Percentiles rank a stretch among this genome's conserved stretches.
phyloP scores from a whole-genome alignment of 768 basidiomycete genomes.

The Mycena galopus region DNA sequence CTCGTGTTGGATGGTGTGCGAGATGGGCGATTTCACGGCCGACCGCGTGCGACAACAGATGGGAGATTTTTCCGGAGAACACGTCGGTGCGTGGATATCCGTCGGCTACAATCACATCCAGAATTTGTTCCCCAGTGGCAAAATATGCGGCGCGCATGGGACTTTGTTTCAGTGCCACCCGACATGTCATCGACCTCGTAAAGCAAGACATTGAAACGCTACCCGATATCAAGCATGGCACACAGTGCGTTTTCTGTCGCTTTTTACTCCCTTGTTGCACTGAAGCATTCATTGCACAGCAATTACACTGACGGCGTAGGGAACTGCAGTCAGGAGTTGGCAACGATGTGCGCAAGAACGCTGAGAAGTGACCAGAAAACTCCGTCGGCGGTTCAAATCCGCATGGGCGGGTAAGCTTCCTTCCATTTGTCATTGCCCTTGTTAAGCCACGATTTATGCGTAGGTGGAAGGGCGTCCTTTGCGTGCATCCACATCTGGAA shows the following conservation, averaged over 20 bases:
- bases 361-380: conserved; percentile 27
- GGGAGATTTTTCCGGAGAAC: conserved; percentile 33
- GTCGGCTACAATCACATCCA: not conserved
- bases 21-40: conserved; percentile 34
- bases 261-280: not conserved
- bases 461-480: conserved; percentile 36
- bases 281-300: not conserved
- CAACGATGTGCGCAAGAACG: conserved; percentile 21
- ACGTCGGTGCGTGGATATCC: conserved; percentile 16
- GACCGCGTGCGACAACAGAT: conserved; percentile 31
- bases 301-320: conserved; percentile 37
- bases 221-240: conserved; percentile 22
- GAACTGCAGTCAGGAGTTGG: conserved; percentile 34
- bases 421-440: too few relatives aligned
- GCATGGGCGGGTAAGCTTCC: conserved; percentile 36
- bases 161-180: conserved; percentile 34
- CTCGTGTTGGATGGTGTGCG: conserved; percentile 39
- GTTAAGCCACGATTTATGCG: too few relatives aligned
- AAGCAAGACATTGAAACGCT: conserved; percentile 20
- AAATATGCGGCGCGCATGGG: conserved; percentile 38
- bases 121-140: conserved; percentile 8
- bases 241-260: conserved; percentile 4
- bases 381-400: conserved; percentile 36
- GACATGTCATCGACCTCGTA: conserved; percentile 18
- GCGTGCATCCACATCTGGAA: conserved; percentile 33